Conservation (phyloP, 192 early-diverging fungal species). For the Chytriomyces confervae region DNA sequence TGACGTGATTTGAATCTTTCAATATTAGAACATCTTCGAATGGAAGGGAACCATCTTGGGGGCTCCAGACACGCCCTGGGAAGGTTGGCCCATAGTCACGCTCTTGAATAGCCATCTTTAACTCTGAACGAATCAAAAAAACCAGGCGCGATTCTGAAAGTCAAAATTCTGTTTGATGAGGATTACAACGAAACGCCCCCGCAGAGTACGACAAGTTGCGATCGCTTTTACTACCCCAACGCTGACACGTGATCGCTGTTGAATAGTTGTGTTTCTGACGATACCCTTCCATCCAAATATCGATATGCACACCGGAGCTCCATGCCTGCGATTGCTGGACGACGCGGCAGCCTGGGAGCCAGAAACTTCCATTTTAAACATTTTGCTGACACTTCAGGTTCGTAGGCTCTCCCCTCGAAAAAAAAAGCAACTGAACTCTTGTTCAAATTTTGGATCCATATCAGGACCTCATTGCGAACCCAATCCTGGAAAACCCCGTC, state of each 20-base stretch:
- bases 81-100: slow-evolving; percentile 35
- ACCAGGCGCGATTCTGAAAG: slow-evolving; percentile 48
- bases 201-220: slow-evolving; percentile 17
- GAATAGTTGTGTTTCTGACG: slow-evolving; percentile 50
- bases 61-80: slow-evolving; percentile 52
- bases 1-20: background rate
- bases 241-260: background rate
- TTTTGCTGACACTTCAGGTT: slow-evolving; percentile 52
- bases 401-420: background rate
- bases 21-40: slow-evolving; percentile 45
- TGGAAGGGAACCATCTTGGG: slow-evolving; percentile 53
- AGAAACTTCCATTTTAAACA: slow-evolving; percentile 35
- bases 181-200: slow-evolving; percentile 58
- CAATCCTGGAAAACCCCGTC: slow-evolving; percentile 47
- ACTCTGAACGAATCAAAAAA: too few relatives aligned
- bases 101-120: too few relatives aligned
- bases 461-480: slow-evolving; percentile 52
- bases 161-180: slow-evolving; percentile 50
- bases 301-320: slow-evolving; percentile 53
- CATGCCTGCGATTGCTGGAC: slow-evolving; percentile 48
- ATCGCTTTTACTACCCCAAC: background rate
- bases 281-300: slow-evolving; percentile 65
- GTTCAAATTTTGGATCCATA: background rate
- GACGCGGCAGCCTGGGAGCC: slow-evolving; percentile 46
- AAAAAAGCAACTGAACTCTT: background rate